Evolutionary conservation across 352 stramenopile genomes (phyloP).

Genomic region (Thraustotheca clavata): DNA sequence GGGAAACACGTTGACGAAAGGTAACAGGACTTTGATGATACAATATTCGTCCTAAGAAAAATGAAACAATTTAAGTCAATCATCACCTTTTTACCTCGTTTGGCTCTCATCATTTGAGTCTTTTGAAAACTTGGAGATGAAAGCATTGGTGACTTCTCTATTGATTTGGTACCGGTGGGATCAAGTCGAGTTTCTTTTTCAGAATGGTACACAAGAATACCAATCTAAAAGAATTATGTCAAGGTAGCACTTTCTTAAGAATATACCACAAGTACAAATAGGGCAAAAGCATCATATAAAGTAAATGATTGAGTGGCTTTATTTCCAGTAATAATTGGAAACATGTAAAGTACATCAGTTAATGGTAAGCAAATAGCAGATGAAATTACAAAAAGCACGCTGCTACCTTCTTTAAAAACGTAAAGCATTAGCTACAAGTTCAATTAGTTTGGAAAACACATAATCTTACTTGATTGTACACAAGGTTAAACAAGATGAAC

Average conservation of each 20-base stretch:
- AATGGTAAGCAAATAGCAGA: slow-evolving; percentile 18
- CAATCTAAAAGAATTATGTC: neutral
- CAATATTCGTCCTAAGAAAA: slow-evolving; percentile 4
- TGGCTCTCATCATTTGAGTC: slow-evolving; percentile 12
- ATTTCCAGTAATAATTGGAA: neutral
- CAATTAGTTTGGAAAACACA: neutral
- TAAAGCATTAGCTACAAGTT: slow-evolving; percentile 22
- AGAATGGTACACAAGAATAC: slow-evolving; percentile 13
- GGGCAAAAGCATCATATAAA: slow-evolving; percentile 10
- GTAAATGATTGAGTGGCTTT: slow-evolving; percentile 5
- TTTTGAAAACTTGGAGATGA: slow-evolving; percentile 14
- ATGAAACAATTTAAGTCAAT: neutral
- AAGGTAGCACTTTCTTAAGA: neutral
- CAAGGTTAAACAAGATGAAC: slow-evolving; percentile 19
- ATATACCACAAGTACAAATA: slow-evolving; percentile 16
- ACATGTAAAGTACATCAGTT: slow-evolving; percentile 17
- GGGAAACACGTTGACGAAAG: slow-evolving; percentile 1
- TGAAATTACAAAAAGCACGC: slow-evolving; percentile 24
- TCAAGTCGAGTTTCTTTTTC: slow-evolving; percentile 10
- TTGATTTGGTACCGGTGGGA: neutral
- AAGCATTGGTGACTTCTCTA: slow-evolving; percentile 10
- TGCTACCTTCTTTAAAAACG: slow-evolving; percentile 22
- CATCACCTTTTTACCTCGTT: neutral
- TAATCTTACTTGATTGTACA: slow-evolving; percentile 13
- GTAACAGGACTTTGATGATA: slow-evolving; percentile 17